Evolutionary conservation across 2,329 filamentous ascomycete genomes (phyloP), one percentile per base, ranked within the genome.

Genomic region (Elsinoe perseae): DNA sequence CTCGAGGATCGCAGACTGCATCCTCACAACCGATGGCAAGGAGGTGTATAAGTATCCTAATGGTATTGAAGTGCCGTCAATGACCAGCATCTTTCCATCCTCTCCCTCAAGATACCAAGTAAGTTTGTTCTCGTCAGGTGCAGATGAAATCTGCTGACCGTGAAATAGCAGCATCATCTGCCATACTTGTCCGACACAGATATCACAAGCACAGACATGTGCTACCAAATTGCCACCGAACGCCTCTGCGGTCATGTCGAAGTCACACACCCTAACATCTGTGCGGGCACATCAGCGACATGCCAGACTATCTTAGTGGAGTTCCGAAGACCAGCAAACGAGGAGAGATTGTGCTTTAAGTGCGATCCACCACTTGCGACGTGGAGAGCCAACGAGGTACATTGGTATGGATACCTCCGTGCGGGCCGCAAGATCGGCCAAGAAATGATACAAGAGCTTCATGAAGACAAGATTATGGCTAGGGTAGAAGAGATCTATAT

Each of bases 271-370:
- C 40, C 40, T 4, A 23, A 6, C 9, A 23, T 25, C 20, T 44
- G 40, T 25, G 20, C 20, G 10, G 40, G 40, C 21, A 21, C 40
- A 12, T 6, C 18, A 25, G 23, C 40, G 12, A 14, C 23, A 25
- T 44, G 40, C 40, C 10, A 44, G 40, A 23, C 40, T 12, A 44
- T 44, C 40, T 21, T 44, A 21, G 40, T 44, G 20, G 40, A 44
- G 20, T 44, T 44, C 18, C 40, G 40, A 23, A 18, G 40, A 6
- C 40, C 40, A 9, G 40, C 40, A 16, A 44, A 44, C 20, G 40
- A 44, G 40, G 40, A 44, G 20, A 23, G 40, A 25, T 10, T 44
- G 40, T 44, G 40, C 40, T 44, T 44, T 21, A 44, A 44, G 40
- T 44, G 40, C 9, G 40, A 44, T 44, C 40, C 40, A 23, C 40